These are phyloP conservation scores for Conticribra weissflogii DNA, from an alignment of 108 stramenopile species.

Conservation along the genomic window DNA sequence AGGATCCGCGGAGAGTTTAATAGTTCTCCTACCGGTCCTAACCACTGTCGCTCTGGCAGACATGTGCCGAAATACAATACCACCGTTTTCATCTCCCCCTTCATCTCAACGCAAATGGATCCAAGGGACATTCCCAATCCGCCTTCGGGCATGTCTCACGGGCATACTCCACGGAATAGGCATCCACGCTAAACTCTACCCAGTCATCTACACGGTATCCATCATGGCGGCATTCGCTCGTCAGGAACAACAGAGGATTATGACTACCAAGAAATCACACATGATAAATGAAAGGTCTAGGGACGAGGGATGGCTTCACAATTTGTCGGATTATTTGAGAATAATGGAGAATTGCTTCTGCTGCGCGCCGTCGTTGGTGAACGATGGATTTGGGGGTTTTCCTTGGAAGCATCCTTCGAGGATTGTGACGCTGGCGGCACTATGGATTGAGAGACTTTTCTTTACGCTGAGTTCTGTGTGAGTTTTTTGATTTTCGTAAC, in stretches of 20 bases:
- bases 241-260: slow-evolving; percentile 19
- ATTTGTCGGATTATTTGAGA: slow-evolving; percentile 26
- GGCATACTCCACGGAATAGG: slow-evolving; percentile 84
- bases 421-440: slow-evolving; percentile 20
- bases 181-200: slow-evolving; percentile 85
- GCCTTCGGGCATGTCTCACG: slow-evolving; percentile 53
- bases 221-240: slow-evolving; percentile 70
- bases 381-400: slow-evolving; percentile 15
- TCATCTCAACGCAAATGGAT: not conserved
- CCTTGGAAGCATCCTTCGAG: slow-evolving; percentile 44
- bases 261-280: not conserved
- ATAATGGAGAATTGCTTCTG: slow-evolving; percentile 23
- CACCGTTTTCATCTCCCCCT: too few species aligned
- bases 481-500: not conserved
- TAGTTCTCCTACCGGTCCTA: slow-evolving; percentile 86
- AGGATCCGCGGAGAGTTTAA: slow-evolving; percentile 86
- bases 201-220: slow-evolving; percentile 83
- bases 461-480: slow-evolving; percentile 46
- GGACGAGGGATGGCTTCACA: slow-evolving; percentile 16
- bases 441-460: slow-evolving; percentile 45
- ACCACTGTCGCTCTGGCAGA: slow-evolving; percentile 61
- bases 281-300: not conserved
- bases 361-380: slow-evolving; percentile 11
- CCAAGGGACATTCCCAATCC: not conserved
- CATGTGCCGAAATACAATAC: not conserved